Conservation (phyloP, 371 early-diverging fungal genomes). For the Parasitella parasitica region DNA sequence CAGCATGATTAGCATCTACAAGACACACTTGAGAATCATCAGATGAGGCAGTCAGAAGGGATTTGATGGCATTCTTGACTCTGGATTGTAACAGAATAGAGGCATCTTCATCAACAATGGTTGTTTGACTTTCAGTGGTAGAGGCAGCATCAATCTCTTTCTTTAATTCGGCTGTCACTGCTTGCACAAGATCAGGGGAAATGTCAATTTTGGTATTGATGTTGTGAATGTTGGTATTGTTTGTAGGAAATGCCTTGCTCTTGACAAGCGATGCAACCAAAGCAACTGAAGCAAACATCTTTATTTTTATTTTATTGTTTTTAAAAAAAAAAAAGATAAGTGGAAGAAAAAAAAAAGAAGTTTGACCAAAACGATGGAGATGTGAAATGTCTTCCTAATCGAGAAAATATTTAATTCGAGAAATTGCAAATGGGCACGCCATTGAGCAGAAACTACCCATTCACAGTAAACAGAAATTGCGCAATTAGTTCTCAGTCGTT, state of each 20-base stretch:
- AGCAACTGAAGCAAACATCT: conserved; percentile 34
- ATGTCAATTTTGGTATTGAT: conserved; percentile 5
- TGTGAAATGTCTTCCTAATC: neutral
- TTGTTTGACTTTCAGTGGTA: conserved; percentile 42
- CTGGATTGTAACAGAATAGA: conserved; percentile 35
- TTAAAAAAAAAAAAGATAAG: neutral
- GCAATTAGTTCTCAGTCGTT: conserved; percentile 34
- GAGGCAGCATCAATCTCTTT: conserved; percentile 37
- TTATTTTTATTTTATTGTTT: neutral
- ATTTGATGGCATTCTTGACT: conserved; percentile 28
- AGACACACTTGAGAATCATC: conserved; percentile 26
- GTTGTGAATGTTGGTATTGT: neutral
- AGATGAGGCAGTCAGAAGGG: conserved; percentile 17
- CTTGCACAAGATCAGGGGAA: conserved; percentile 28
- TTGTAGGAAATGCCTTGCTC: conserved; percentile 13
- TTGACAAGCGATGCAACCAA: conserved; percentile 33
- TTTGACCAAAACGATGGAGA: neutral
- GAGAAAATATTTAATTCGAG: neutral
- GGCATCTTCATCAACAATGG: conserved; percentile 47
- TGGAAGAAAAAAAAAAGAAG: neutral
- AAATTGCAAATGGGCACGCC: conserved; percentile 16
- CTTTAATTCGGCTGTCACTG: conserved; percentile 28
- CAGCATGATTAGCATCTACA: conserved; percentile 67
- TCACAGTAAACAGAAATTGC: conserved; percentile 29
- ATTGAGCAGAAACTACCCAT: conserved; percentile 22